Conservation (phyloP, 2,329 filamentous ascomycete genomes). For the Pestalotiopsis sp. region DNA sequence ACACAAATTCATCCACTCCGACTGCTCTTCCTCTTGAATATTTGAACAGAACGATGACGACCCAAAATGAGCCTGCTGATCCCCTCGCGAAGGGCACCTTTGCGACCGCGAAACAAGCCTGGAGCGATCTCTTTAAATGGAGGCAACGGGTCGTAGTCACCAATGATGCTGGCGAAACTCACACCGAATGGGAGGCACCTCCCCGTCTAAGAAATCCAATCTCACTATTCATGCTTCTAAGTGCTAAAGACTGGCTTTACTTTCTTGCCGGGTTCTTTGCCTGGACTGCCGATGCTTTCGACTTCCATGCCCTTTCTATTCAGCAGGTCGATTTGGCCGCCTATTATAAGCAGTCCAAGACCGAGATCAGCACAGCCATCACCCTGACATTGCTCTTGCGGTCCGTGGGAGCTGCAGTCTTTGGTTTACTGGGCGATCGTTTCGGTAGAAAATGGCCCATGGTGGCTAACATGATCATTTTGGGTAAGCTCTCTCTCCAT, state of each 20-base stretch:
- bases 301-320: slow-evolving; percentile 80
- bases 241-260: slow-evolving; percentile 71
- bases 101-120: slow-evolving; percentile 66
- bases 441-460: slow-evolving; percentile 85
- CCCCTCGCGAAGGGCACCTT: slow-evolving; percentile 67
- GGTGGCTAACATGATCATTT: slow-evolving; percentile 76
- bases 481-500: slow-evolving; percentile 43
- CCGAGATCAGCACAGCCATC: slow-evolving; percentile 69
- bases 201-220: slow-evolving; percentile 72
- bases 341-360: slow-evolving; percentile 50
- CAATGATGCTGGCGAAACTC: slow-evolving; percentile 66
- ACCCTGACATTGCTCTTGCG: slow-evolving; percentile 75
- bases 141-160: slow-evolving; percentile 71
- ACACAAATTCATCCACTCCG: background rate
- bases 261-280: slow-evolving; percentile 74
- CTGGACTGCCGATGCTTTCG: slow-evolving; percentile 83
- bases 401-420: slow-evolving; percentile 73
- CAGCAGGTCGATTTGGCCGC: slow-evolving; percentile 55
- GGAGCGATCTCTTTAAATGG: slow-evolving; percentile 71
- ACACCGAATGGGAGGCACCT: slow-evolving; percentile 69
- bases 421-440: slow-evolving; percentile 77
- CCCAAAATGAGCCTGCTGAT: slow-evolving; percentile 50
- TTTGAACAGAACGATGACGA: slow-evolving; percentile 20
- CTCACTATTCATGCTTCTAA: slow-evolving; percentile 66
- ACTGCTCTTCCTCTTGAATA: background rate